Base-by-base conservation (phyloP, 441 rosid genomes). In the Adansonia grandidieri region DNA sequence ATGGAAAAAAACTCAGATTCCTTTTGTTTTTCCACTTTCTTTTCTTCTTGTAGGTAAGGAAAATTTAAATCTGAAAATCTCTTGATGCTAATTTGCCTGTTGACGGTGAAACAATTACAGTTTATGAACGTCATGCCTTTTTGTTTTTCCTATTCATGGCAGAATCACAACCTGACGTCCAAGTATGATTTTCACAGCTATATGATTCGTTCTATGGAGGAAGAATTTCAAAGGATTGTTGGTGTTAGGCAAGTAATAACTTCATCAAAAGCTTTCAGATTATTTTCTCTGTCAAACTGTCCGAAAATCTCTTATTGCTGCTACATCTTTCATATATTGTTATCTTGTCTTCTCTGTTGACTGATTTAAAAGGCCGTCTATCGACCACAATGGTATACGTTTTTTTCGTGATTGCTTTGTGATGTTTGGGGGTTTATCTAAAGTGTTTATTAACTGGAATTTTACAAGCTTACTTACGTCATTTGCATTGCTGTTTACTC, bases 161-260 rank as follows among this genome's bases (percentile, higher is more conserved):
- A 95, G 98, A 95, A 93, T 85, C 98, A 95, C 90, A 83, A 91
- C 84, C 94, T 95, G 77, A 19, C 86, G 0, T 78, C 60, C 28
- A 89, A 87, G 79, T 93, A 91, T 70, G 98, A 95, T 86, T 93
- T 95, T 79, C 98, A 93, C 82, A 88, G 97, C 89, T 95, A 95
- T 80, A 93, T 95, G 98, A 88, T 95, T 80, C 97, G 97, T 62
- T 89, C 98, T 61, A 93, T 91, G 98, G 98, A 95, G 82, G 98
- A 95, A 88, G 98, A 95, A 83, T 95, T 95, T 80, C 95, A 89
- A 73, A 89, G 86, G 77, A 95, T 91, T 65, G 98, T 95, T 74
- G 97, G 97, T 83, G 94, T 95, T 68, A 93, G 97, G 98, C 91
- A 81, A 83, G 84, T 56, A 74, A 71, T 78, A 37, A 47, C 53